A percentile compares a stretch with the other conserved stretches of the same genome.
These are phyloP conservation scores for Podospora anserina DNA, from an alignment of 495 filamentous ascomycete species.

Conservation along the genomic window DNA sequence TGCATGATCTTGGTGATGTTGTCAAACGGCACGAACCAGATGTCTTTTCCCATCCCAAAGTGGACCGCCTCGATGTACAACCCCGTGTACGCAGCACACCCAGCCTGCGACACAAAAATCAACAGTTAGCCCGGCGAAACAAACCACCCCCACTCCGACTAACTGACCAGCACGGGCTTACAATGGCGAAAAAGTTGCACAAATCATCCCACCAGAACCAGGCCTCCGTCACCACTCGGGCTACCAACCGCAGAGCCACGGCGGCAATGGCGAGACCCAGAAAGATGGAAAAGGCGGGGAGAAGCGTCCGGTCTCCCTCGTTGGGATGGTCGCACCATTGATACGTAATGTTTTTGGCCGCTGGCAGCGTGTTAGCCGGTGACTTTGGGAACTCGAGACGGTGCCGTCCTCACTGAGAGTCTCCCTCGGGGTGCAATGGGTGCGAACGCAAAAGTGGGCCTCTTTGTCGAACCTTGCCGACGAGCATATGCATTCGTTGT, in stretches of 20 bases:
- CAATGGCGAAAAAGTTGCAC: conserved; percentile 23
- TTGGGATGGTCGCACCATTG: conserved; percentile 16
- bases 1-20: conserved; percentile 38
- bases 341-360: conserved; percentile 22
- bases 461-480: background rate
- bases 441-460: background rate
- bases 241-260: conserved; percentile 27
- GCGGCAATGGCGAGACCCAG: conserved; percentile 25
- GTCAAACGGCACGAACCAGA: conserved; percentile 47
- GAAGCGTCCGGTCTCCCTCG: conserved; percentile 13
- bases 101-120: conserved; percentile 13
- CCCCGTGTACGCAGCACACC: conserved; percentile 20
- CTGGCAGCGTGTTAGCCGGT: conserved; percentile 12
- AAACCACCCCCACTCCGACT: too few species aligned
- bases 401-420: conserved; percentile 18
- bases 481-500: background rate
- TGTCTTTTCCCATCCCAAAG: conserved; percentile 44
- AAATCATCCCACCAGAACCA: conserved; percentile 39
- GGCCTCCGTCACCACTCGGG: conserved; percentile 29
- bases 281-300: conserved; percentile 24
- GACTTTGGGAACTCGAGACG: conserved; percentile 14
- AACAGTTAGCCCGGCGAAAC: background rate
- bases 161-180: background rate
- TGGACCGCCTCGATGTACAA: conserved; percentile 35
- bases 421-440: background rate